Base-by-base conservation (phyloP, 192 early-diverging fungal genomes). In the Paraglomus brasilianum region DNA sequence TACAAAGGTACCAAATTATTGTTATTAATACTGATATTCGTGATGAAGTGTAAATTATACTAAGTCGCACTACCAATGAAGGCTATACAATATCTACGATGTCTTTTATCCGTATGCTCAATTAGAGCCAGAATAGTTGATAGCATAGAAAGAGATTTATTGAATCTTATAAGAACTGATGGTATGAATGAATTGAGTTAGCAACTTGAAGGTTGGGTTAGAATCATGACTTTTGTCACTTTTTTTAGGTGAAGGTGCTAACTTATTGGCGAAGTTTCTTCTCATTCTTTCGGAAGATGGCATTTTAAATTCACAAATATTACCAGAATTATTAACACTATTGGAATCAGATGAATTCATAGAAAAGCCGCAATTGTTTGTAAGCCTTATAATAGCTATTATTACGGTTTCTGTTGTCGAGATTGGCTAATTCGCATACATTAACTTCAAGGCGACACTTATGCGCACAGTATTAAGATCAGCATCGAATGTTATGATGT, bases 321-420 rank as follows among this genome's bases (percentile, higher is more conserved):
- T 66, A 19, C 39, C 14, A 7, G 15, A 66, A 15, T 39, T 66
- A 49, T 38, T 66, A 7, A 11, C 38, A 5, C 6, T 66, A 13
- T 17, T 66, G 30, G 50, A 39, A 49, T 66, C 24, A 11, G 14
- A 49, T 9, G 63, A 66, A 17, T 41, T 66, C 40, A 24, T 66
- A 8, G 10, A 50, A 6, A 49, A 40, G 63, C 46, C 63, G 14
- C 24, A 19, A 10, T 66, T 48, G 11, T 66, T 66, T 17, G 47
- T 62, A 62, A 62, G 60, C 36, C 24, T 45, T 6, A 14, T 13
- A 13, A 4, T 9, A 14, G 24, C 22, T 24, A 15, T 8, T 44
- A 43, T 62, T 19, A 13, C 6, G 11, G 11, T 14, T 24, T 14
- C 46, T 19, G 13, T 39, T 15, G 8, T 14, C 2, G 2, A 61